These are phyloP conservation scores for Endocarpon pusillum DNA, from an alignment of 495 filamentous ascomycete genomes.

Conservation along the genomic window DNA sequence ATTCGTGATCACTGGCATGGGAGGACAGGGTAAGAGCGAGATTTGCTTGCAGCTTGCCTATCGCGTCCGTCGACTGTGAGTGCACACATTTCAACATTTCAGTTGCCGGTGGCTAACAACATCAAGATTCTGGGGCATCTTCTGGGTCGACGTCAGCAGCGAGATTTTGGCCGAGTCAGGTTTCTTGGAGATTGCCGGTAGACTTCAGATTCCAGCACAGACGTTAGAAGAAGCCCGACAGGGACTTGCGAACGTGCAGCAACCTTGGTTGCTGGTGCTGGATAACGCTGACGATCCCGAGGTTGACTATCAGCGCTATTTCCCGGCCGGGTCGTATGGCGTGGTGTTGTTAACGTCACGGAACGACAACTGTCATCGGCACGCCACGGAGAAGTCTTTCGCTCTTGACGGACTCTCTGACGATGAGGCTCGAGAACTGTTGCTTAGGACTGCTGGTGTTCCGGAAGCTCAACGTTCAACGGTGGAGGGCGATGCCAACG, in stretches of 20 bases:
- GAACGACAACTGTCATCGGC: constrained; percentile 11
- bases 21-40: constrained; percentile 4
- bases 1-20: constrained; percentile 4
- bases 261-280: constrained; percentile 21
- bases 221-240: constrained; percentile 7
- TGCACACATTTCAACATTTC: too few species aligned
- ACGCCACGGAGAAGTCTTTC: constrained; percentile 13
- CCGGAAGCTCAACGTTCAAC: neutral
- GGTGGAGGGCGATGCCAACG: neutral
- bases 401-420: neutral
- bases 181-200: constrained; percentile 13
- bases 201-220: constrained; percentile 9
- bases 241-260: constrained; percentile 15
- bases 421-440: neutral
- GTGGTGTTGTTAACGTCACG: constrained; percentile 20
- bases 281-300: constrained; percentile 23
- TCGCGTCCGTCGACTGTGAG: constrained; percentile 3
- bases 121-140: constrained; percentile 27
- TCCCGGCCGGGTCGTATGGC: constrained; percentile 17
- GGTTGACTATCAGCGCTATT: constrained; percentile 9
- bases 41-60: constrained; percentile 4
- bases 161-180: constrained; percentile 12
- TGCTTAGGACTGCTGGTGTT: constrained; percentile 2
- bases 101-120: constrained; percentile 1
- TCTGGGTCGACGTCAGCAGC: constrained; percentile 26